These are phyloP conservation scores for Pyrrhoderma noxium DNA, from an alignment of 1,284 basidiomycete species.

Conservation along the genomic window DNA sequence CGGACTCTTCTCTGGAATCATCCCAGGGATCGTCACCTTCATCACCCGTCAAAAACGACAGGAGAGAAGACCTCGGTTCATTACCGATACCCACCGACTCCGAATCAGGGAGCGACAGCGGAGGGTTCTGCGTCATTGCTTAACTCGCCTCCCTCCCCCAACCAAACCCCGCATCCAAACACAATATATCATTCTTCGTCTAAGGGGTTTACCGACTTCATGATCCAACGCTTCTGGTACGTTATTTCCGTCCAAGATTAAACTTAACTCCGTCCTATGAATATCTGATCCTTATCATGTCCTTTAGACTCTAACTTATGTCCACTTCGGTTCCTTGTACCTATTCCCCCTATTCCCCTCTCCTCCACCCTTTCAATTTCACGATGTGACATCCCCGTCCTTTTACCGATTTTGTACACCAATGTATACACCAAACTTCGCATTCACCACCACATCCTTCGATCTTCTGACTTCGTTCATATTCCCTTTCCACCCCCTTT, in stretches of 20 bases:
- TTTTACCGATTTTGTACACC: no score
- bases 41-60: no score
- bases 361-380: no score
- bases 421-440: no score
- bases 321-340: not conserved
- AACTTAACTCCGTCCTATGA: not conserved
- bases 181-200: not conserved
- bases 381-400: no score
- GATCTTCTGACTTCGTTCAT: no score
- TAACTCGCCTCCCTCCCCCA: no score
- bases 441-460: no score
- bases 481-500: no score
- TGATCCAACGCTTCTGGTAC: not conserved
- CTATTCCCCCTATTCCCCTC: no score
- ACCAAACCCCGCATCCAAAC: not conserved
- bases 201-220: not conserved
- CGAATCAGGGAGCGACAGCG: not conserved
- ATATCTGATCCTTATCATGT: constrained; percentile 2
- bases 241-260: not conserved
- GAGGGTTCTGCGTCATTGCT: constrained; percentile 13
- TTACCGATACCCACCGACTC: not conserved
- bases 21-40: constrained; percentile 12
- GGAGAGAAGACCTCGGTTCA: not conserved
- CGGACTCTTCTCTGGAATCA: no score
- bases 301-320: not conserved